Evolutionary conservation across 208 protist genomes (phyloP).

Genomic region (Naegleria lovaniensis): DNA sequence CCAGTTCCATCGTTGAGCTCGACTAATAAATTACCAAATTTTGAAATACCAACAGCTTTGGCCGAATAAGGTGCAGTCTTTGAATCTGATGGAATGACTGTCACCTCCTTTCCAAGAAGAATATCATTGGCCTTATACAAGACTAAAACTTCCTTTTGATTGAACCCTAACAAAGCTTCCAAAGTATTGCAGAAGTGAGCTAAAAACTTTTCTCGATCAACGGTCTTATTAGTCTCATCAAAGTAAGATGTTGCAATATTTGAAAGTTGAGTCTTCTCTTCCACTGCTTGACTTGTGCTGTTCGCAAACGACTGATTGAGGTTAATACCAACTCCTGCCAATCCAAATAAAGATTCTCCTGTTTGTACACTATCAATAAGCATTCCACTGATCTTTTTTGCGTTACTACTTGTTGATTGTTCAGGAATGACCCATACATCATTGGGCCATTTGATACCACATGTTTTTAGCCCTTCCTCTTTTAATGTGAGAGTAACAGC

Average conservation of each 20-base stretch:
- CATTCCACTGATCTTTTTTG: conserved; percentile 6
- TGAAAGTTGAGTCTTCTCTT: neutral
- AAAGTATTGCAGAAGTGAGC: conserved; percentile 6
- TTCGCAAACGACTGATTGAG: neutral
- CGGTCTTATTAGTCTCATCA: neutral
- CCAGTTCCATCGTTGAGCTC: neutral
- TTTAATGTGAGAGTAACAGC: neutral
- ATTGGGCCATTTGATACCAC: conserved; percentile 6
- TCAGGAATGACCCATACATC: neutral
- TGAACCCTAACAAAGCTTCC: neutral
- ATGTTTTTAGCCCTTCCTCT: neutral
- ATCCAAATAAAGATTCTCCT: neutral
- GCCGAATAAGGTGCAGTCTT: neutral
- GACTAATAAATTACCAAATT: neutral
- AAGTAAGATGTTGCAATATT: neutral
- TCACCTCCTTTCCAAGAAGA: neutral
- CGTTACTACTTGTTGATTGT: neutral
- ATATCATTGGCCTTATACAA: neutral
- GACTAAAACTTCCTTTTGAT: neutral
- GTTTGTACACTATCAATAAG: neutral
- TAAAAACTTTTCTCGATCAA: neutral
- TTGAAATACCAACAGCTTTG: neutral
- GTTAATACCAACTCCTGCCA: conserved; percentile 1
- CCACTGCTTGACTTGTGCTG: neutral
- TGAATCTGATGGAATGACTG: neutral